Percentiles rank a stretch among this genome's conserved stretches.
phyloP scores from a whole-genome alignment of 805 yeast genomes.

The Allodekkera sacchari region DNA sequence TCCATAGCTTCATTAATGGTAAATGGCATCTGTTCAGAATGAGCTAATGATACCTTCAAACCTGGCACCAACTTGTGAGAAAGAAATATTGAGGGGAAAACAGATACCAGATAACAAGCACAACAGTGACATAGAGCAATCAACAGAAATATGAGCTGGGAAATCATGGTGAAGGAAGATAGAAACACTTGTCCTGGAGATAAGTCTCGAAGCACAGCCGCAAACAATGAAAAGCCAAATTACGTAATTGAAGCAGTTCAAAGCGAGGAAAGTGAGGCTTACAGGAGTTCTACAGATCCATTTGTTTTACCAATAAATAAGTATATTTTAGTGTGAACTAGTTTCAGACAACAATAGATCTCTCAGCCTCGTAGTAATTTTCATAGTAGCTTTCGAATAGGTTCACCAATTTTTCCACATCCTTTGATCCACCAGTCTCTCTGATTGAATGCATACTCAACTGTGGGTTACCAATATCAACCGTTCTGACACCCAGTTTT shows the following conservation, averaged over 20 bases:
- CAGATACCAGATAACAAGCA: neutral
- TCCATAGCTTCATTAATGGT: constrained; percentile 15
- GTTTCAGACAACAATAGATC: no score
- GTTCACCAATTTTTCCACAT: constrained; percentile 52
- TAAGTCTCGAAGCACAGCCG: no score
- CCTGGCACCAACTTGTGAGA: constrained; percentile 24
- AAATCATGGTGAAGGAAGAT: no score
- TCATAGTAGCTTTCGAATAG: constrained; percentile 60
- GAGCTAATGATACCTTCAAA: constrained; percentile 19
- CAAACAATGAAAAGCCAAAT: no score
- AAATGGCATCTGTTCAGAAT: constrained; percentile 24
- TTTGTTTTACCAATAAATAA: no score
- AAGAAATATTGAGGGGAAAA: constrained; percentile 19
- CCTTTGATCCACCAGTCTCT: constrained; percentile 81
- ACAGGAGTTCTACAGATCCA: no score
- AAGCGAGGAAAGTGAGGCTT: no score
- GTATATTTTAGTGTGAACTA: no score
- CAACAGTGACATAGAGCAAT: neutral
- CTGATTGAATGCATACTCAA: constrained; percentile 90
- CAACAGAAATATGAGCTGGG: no score
- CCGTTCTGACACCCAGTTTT: constrained; percentile 75
- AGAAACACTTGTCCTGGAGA: no score
- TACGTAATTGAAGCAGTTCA: no score
- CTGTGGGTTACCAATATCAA: constrained; percentile 89
- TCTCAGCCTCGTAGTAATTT: constrained; percentile 32